These are phyloP conservation scores for Cerrena zonata DNA, from an alignment of 1,284 basidiomycete genomes.

Conservation along the genomic window DNA sequence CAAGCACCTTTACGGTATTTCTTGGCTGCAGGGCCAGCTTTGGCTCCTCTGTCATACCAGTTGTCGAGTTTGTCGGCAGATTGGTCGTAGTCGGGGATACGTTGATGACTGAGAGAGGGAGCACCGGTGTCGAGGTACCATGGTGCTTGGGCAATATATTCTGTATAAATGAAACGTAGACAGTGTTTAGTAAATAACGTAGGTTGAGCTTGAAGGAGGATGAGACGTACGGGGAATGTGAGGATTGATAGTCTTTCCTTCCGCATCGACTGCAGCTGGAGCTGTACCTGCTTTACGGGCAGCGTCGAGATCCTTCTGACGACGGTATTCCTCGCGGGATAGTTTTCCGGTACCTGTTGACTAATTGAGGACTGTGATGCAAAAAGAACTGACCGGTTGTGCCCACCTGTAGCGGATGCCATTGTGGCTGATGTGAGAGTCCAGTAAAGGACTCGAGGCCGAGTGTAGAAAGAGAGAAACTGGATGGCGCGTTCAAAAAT, in stretches of 20 bases:
- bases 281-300: conserved; percentile 96
- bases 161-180: conserved; percentile 34
- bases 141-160: conserved; percentile 92
- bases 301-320: conserved; percentile 93
- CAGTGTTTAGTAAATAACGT: conserved; percentile 8
- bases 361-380: neutral
- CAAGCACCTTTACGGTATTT: conserved; percentile 97
- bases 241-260: conserved; percentile 93
- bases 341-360: conserved; percentile 62
- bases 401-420: conserved; percentile 14
- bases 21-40: conserved; percentile 83
- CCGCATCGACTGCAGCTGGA: conserved; percentile 88
- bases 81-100: conserved; percentile 66
- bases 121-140: conserved; percentile 95
- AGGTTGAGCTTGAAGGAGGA: too few species aligned
- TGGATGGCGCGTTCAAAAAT: neutral
- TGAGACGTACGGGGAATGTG: conserved; percentile 84
- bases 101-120: conserved; percentile 91
- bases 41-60: conserved; percentile 90
- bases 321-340: conserved; percentile 86
- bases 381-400: neutral
- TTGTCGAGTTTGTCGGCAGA: conserved; percentile 71
- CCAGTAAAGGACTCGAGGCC: neutral
- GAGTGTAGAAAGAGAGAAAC: neutral
- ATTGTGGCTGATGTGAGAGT: conserved; percentile 8